These are phyloP conservation scores for Mucor mucedo DNA, from an alignment of 371 early-diverging fungal genomes.

Conservation along the genomic window DNA sequence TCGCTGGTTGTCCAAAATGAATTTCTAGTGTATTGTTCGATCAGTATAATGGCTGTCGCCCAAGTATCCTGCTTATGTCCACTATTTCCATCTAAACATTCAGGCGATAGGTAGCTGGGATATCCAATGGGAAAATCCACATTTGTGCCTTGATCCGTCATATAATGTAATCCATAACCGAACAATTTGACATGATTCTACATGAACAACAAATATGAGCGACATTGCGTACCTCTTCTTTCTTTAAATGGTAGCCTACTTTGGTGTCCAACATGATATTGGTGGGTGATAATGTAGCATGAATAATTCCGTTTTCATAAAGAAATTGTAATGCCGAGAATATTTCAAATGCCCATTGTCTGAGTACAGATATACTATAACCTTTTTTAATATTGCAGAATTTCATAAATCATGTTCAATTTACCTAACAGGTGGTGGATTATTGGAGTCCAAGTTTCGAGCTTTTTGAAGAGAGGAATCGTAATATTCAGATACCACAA, in stretches of 20 bases:
- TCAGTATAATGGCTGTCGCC: slow-evolving; percentile 65
- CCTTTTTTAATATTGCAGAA: neutral
- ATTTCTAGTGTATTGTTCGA: slow-evolving; percentile 58
- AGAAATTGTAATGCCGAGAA: slow-evolving; percentile 59
- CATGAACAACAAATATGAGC: neutral
- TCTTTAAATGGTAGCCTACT: slow-evolving; percentile 26
- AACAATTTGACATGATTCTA: slow-evolving; percentile 60
- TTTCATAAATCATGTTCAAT: neutral
- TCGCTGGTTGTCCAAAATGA: slow-evolving; percentile 65
- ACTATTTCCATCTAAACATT: slow-evolving; percentile 25
- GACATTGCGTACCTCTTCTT: neutral
- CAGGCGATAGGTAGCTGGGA: slow-evolving; percentile 45
- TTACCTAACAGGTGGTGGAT: slow-evolving; percentile 28
- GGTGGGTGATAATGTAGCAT: slow-evolving; percentile 54
- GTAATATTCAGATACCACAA: slow-evolving; percentile 64
- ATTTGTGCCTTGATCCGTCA: slow-evolving; percentile 62
- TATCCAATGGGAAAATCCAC: slow-evolving; percentile 73
- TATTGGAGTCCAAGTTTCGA: slow-evolving; percentile 27
- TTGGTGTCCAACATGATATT: slow-evolving; percentile 60
- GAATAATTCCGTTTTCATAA: slow-evolving; percentile 50
- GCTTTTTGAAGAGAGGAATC: slow-evolving; percentile 45
- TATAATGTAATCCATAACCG: slow-evolving; percentile 67
- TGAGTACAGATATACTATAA: slow-evolving; percentile 30
- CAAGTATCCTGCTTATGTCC: slow-evolving; percentile 57
- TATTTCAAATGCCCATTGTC: slow-evolving; percentile 63